Percentiles rank a stretch among this genome's conserved stretches.
These are phyloP conservation scores for Chlorociboria aeruginascens DNA, from an alignment of 495 filamentous ascomycete genomes.

Conservation along the genomic window DNA sequence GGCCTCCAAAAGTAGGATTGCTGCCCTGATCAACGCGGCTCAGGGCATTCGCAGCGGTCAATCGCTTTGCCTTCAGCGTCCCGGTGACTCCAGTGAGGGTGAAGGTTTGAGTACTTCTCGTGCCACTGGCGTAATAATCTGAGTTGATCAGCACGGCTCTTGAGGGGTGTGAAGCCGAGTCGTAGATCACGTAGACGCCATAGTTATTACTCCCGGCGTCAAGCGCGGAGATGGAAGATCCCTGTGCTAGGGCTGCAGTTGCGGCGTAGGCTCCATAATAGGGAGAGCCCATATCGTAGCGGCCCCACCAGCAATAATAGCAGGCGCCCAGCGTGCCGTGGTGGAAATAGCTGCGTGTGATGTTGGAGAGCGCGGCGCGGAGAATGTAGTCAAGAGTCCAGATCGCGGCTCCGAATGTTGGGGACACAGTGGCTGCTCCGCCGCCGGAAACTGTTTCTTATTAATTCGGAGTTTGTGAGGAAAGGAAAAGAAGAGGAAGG, in stretches of 20 bases:
- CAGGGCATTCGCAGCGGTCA: slow-evolving; percentile 38
- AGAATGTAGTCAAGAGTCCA: slow-evolving; percentile 51
- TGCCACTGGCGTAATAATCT: slow-evolving; percentile 40
- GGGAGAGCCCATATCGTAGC: slow-evolving; percentile 41
- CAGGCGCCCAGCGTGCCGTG: slow-evolving; percentile 51
- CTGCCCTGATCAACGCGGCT: slow-evolving; percentile 36
- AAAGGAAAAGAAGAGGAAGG: slow-evolving; percentile 10
- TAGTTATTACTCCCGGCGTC: slow-evolving; percentile 36
- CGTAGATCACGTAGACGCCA: slow-evolving; percentile 41
- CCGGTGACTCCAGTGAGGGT: slow-evolving; percentile 31
- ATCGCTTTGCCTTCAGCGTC: slow-evolving; percentile 35
- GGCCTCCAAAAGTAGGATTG: slow-evolving; percentile 37
- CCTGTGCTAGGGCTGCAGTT: slow-evolving; percentile 38
- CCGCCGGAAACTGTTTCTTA: slow-evolving; percentile 28
- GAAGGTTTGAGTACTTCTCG: slow-evolving; percentile 32
- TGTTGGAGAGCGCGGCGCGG: slow-evolving; percentile 30
- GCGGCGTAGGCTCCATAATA: slow-evolving; percentile 49
- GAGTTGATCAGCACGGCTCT: slow-evolving; percentile 43
- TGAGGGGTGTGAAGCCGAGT: slow-evolving; percentile 25
- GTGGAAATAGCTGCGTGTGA: slow-evolving; percentile 46
- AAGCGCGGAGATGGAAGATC: slow-evolving; percentile 35
- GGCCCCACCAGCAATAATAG: slow-evolving; percentile 50
- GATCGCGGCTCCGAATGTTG: slow-evolving; percentile 43
- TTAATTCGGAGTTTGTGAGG: background rate
- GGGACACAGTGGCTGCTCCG: slow-evolving; percentile 38